Conservation (phyloP, 169 alveolate genomes). For the Plasmodium adleri region DNA sequence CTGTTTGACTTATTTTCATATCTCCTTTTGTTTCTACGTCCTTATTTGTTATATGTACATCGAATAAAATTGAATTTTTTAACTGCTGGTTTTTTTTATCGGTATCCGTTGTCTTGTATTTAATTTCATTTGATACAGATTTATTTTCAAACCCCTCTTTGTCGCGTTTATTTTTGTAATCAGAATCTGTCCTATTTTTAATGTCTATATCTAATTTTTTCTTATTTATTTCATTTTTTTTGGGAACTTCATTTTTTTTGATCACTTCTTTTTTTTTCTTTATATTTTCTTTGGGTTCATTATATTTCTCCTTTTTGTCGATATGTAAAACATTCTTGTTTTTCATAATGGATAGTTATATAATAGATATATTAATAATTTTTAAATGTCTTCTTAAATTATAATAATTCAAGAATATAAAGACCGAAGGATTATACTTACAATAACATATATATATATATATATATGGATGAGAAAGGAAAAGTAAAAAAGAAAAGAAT, state of each 20-base stretch:
- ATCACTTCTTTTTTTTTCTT: constrained; percentile 48
- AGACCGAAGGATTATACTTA: too few relatives aligned
- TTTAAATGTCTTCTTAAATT: too few relatives aligned
- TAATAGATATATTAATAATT: too few relatives aligned
- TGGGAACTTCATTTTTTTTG: constrained; percentile 29
- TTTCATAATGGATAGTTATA: constrained; percentile 12
- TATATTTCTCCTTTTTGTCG: constrained; percentile 23
- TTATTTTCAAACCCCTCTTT: constrained; percentile 59
- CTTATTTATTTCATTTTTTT: constrained; percentile 48
- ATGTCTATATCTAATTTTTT: constrained; percentile 31
- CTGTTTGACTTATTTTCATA: constrained; percentile 6
- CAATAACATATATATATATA: too few relatives aligned
- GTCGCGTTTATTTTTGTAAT: constrained; percentile 26
- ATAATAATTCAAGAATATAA: too few relatives aligned
- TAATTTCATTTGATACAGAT: constrained; percentile 21
- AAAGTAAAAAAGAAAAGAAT: too few relatives aligned
- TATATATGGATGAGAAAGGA: too few relatives aligned
- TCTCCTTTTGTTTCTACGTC: constrained; percentile 15
- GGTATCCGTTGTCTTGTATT: not conserved
- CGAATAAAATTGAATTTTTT: constrained; percentile 36
- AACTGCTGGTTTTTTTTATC: constrained; percentile 53
- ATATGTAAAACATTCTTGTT: constrained; percentile 15
- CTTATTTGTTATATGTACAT: not conserved
- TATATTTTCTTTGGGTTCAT: constrained; percentile 16
- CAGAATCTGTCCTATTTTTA: constrained; percentile 31